Conservation (phyloP, 2,329 filamentous ascomycete genomes). For the Aspergillus ochraceus region DNA sequence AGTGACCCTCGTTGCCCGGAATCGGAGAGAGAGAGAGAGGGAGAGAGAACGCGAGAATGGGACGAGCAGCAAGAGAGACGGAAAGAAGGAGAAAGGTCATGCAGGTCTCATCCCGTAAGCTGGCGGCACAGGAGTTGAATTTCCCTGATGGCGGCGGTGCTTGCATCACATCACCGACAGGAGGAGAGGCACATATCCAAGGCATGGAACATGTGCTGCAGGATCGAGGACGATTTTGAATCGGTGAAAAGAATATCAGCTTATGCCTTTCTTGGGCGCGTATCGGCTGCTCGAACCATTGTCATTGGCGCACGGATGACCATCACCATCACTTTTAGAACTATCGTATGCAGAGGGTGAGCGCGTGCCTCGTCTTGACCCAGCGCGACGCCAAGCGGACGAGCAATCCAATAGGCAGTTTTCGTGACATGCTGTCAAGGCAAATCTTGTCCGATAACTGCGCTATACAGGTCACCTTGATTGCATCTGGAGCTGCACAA, state of each 20-base stretch:
- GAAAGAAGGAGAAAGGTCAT: constrained; percentile 1
- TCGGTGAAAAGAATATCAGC: constrained; percentile 12
- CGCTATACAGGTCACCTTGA: constrained; percentile 3
- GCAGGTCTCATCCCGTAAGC: not conserved
- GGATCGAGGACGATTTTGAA: constrained; percentile 8
- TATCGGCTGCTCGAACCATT: constrained; percentile 14
- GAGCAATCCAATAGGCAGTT: constrained; percentile 14
- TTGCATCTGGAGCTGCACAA: not conserved
- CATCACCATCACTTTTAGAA: constrained; percentile 15
- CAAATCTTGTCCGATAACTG: constrained; percentile 1
- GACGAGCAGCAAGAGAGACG: not conserved
- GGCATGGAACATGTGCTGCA: constrained; percentile 7
- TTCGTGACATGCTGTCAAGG: constrained; percentile 2
- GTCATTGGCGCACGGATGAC: constrained; percentile 22
- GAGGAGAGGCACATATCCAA: constrained; percentile 2
- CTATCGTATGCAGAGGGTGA: constrained; percentile 20
- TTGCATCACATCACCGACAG: constrained; percentile 4
- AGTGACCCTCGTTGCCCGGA: not conserved
- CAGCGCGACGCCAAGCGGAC: constrained; percentile 16
- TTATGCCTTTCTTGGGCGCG: constrained; percentile 17
- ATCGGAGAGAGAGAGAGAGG: not conserved
- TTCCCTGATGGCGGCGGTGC: not conserved
- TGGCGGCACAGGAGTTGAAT: not conserved
- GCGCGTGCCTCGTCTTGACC: constrained; percentile 20
- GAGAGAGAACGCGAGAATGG: not conserved